Evolutionary conservation across 2,329 filamentous ascomycete genomes (phyloP).

Genomic region (Fusarium subglutinans): DNA sequence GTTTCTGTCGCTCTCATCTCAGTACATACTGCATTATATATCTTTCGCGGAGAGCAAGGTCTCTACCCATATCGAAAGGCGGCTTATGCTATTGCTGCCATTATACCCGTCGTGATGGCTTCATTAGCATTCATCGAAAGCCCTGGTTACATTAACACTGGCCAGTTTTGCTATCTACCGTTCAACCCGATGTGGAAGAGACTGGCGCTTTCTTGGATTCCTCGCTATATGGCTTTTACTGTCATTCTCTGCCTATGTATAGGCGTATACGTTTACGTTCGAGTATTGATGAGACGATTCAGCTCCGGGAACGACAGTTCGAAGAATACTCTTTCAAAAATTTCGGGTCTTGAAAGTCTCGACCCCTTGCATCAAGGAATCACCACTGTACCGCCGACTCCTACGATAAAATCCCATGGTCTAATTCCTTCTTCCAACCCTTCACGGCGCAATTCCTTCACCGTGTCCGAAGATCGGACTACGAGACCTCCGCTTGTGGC

Average conservation of each 20-base stretch:
- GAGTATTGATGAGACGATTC: conserved; percentile 54
- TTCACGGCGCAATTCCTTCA: conserved; percentile 15
- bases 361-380: conserved; percentile 11
- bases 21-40: conserved; percentile 76
- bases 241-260: conserved; percentile 72
- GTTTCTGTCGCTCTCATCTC: conserved; percentile 77
- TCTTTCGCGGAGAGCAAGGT: conserved; percentile 71
- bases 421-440: conserved; percentile 45
- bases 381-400: conserved; percentile 39
- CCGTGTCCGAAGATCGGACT: conserved; percentile 9
- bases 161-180: conserved; percentile 76
- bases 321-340: conserved; percentile 22
- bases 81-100: conserved; percentile 66
- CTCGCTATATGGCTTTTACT: conserved; percentile 74
- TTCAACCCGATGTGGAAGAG: conserved; percentile 74
- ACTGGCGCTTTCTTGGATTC: conserved; percentile 75
- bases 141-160: conserved; percentile 67
- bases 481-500: conserved; percentile 28
- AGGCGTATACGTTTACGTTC: conserved; percentile 76
- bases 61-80: conserved; percentile 72
- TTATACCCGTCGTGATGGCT: conserved; percentile 68
- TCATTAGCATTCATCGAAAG: conserved; percentile 70
- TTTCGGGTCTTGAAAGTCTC: conserved; percentile 11
- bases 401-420: conserved; percentile 47
- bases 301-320: conserved; percentile 30